These are phyloP conservation scores for Kalaharituber pfeilii DNA, from an alignment of 2,329 filamentous ascomycete species.

Conservation along the genomic window DNA sequence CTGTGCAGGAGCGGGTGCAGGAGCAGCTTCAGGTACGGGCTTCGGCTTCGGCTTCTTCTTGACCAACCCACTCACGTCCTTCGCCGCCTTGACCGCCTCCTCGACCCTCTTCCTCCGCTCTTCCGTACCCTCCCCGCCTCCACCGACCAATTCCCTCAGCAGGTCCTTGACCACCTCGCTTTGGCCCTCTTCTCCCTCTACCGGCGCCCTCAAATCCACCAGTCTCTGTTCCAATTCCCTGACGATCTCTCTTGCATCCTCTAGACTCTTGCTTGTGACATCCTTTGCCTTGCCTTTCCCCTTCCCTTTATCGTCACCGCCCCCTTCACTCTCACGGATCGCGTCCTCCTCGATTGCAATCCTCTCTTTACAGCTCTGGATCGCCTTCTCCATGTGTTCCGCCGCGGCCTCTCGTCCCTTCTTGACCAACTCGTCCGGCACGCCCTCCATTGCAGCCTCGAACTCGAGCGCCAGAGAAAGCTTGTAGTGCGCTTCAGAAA, in stretches of 20 bases:
- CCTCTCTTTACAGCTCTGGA: conserved; percentile 19
- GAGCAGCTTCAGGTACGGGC: no score
- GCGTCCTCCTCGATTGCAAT: conserved; percentile 18
- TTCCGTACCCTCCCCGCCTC: conserved; percentile 44
- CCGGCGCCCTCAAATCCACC: conserved; percentile 25
- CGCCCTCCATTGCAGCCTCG: conserved; percentile 37
- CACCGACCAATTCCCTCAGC: conserved; percentile 34
- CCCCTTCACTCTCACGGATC: conserved; percentile 29
- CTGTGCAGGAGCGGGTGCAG: no score
- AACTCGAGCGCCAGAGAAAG: conserved; percentile 90
- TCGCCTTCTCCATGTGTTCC: conserved; percentile 20
- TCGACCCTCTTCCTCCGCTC: conserved; percentile 47
- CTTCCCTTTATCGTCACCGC: conserved; percentile 28
- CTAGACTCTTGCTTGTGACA: conserved; percentile 52
- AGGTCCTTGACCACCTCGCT: conserved; percentile 14
- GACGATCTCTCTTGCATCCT: conserved; percentile 61
- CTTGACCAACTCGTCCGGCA: conserved; percentile 40
- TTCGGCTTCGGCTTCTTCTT: neutral
- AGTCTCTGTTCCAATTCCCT: conserved; percentile 62
- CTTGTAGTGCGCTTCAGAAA: conserved; percentile 93
- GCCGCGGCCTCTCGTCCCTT: conserved; percentile 29
- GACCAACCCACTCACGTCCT: conserved; percentile 26
- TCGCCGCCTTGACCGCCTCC: conserved; percentile 53
- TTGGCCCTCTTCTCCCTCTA: neutral
- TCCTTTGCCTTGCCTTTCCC: conserved; percentile 39